Percentiles rank a stretch among this genome's conserved stretches.
These are phyloP conservation scores for Ilyonectria robusta DNA, from an alignment of 2,329 filamentous ascomycete species.

Conservation along the genomic window DNA sequence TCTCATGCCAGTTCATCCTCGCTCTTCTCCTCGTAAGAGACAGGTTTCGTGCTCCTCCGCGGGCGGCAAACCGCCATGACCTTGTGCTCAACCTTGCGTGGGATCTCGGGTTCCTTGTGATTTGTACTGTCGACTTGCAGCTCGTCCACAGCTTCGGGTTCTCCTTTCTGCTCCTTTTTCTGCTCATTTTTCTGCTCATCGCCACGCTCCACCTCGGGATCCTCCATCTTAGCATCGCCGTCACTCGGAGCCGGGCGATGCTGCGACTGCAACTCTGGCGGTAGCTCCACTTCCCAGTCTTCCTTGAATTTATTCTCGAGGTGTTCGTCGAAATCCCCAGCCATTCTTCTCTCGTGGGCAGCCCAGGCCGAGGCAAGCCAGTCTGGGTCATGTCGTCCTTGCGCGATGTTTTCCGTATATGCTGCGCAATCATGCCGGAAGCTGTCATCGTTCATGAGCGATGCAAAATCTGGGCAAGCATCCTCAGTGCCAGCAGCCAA, in stretches of 20 bases:
- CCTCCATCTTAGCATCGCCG: constrained; percentile 35
- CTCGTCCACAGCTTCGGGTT: constrained; percentile 6
- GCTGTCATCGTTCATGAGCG: constrained; percentile 62
- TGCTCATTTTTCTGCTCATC: background rate
- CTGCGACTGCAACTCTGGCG: constrained; percentile 49
- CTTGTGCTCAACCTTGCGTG: constrained; percentile 3
- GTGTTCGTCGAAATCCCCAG: constrained; percentile 66
- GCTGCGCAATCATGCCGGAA: constrained; percentile 63
- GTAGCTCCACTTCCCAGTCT: constrained; percentile 63
- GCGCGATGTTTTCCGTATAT: constrained; percentile 61
- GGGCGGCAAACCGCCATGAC: constrained; percentile 7
- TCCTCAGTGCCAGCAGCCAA: constrained; percentile 51
- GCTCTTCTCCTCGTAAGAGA: background rate
- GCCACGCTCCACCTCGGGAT: constrained; percentile 4
- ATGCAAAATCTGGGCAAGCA: constrained; percentile 58
- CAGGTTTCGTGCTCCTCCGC: constrained; percentile 3
- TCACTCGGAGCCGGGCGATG: constrained; percentile 11
- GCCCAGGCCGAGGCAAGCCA: constrained; percentile 68
- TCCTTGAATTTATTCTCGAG: constrained; percentile 61
- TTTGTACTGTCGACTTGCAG: constrained; percentile 2
- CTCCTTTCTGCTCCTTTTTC: background rate
- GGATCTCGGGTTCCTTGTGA: background rate
- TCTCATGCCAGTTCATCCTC: constrained; percentile 26
- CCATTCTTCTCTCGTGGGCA: constrained; percentile 63
- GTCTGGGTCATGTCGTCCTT: constrained; percentile 65